Evolutionary conservation across 352 stramenopile genomes (phyloP).

Genomic region (Globisporangium abappressorium): DNA sequence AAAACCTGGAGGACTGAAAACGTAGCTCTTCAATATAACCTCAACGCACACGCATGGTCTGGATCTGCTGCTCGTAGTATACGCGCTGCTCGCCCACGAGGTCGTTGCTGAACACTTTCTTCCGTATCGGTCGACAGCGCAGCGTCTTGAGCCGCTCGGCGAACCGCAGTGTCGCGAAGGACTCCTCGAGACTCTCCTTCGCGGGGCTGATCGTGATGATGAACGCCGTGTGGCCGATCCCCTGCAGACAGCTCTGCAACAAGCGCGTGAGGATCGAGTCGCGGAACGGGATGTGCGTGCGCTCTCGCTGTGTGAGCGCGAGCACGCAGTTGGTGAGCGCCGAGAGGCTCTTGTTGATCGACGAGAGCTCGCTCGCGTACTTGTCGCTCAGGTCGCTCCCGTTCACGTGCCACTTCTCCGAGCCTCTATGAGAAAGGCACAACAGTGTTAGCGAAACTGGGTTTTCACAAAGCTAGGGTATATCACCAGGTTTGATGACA

Average conservation of each 20-base stretch:
- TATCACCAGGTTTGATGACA: neutral
- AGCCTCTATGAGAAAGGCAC: slow-evolving; percentile 31
- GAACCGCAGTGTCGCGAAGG: slow-evolving; percentile 68
- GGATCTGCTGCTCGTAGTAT: slow-evolving; percentile 72
- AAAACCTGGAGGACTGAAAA: neutral
- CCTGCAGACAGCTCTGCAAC: slow-evolving; percentile 63
- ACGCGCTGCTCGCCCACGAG: slow-evolving; percentile 47
- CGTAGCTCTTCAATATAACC: neutral
- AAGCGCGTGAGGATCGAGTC: slow-evolving; percentile 70
- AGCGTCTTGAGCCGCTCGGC: slow-evolving; percentile 63
- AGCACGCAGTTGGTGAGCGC: slow-evolving; percentile 76
- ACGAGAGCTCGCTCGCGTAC: slow-evolving; percentile 57
- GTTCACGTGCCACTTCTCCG: slow-evolving; percentile 64
- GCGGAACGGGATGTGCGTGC: slow-evolving; percentile 56
- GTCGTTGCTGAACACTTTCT: slow-evolving; percentile 51
- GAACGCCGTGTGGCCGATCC: slow-evolving; percentile 47
- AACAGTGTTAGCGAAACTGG: neutral
- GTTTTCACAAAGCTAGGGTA: neutral
- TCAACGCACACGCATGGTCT: slow-evolving; percentile 49
- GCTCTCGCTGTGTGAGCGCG: slow-evolving; percentile 56
- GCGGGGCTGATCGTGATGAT: slow-evolving; percentile 67
- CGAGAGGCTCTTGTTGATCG: slow-evolving; percentile 77
- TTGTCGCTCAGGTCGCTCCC: slow-evolving; percentile 55
- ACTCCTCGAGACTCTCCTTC: slow-evolving; percentile 55
- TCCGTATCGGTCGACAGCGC: slow-evolving; percentile 46